A percentile compares a stretch with the other conserved stretches of the same genome.
phyloP scores from a whole-genome alignment of 441 rosid genomes.

The Hura crepitans region DNA sequence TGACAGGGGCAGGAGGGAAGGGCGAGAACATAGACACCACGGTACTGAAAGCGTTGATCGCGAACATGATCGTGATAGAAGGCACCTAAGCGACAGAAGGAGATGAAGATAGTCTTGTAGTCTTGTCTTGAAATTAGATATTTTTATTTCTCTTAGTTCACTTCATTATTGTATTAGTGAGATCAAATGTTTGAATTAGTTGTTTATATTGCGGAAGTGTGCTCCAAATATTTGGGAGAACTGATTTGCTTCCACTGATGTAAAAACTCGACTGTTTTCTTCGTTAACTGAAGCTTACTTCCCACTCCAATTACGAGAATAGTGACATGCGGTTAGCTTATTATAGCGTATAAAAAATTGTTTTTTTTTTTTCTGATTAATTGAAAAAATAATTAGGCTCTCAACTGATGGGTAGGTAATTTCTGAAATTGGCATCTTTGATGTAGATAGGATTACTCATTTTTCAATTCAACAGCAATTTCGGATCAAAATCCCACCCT shows the following conservation, averaged over 20 bases:
- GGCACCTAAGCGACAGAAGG: slow-evolving; percentile 29
- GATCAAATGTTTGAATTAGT: background rate
- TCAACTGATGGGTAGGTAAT: no score
- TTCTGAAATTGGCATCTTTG: no score
- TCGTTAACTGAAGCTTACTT: background rate
- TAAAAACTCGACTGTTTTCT: background rate
- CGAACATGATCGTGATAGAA: slow-evolving; percentile 23
- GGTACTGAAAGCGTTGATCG: slow-evolving; percentile 18
- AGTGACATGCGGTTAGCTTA: no score
- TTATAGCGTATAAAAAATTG: no score
- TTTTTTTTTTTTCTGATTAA: no score
- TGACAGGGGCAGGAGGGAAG: slow-evolving; percentile 26
- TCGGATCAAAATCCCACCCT: no score
- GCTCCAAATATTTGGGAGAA: background rate
- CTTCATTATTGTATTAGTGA: background rate
- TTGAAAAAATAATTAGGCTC: no score
- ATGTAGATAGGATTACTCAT: no score
- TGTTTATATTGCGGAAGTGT: background rate
- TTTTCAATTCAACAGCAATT: no score
- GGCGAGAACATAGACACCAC: slow-evolving; percentile 15
- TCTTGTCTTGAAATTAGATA: background rate
- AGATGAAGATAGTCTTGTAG: slow-evolving; percentile 16
- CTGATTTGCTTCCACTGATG: background rate
- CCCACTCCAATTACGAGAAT: no score
- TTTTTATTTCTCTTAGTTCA: background rate